Percentiles rank a stretch among this genome's conserved stretches.
Conservation (phyloP, 202 grass and related monocot genomes). For the Zoysia matrella region DNA sequence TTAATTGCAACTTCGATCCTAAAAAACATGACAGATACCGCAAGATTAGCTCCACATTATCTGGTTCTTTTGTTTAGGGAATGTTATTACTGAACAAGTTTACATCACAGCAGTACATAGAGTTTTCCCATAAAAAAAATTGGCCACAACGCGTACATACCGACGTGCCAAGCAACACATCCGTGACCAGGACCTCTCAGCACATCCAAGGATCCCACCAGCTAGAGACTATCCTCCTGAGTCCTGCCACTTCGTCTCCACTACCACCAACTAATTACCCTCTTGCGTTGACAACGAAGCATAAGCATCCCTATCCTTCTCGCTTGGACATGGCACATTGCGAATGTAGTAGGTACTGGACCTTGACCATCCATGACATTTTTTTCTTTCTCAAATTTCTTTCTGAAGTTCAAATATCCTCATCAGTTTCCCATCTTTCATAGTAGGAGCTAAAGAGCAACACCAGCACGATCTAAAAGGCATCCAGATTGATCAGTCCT, state of each 20-base stretch:
- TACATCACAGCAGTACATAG: not conserved
- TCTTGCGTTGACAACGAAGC: conserved; percentile 4
- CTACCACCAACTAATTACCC: conserved; percentile 35
- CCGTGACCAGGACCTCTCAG: not conserved
- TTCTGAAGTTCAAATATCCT: not conserved
- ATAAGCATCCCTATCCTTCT: conserved; percentile 5
- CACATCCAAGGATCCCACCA: not conserved
- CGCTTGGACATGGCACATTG: not conserved
- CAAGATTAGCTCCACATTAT: too few species aligned
- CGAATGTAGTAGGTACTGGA: not conserved
- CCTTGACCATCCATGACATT: conserved; percentile 23
- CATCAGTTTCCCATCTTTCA: not conserved
- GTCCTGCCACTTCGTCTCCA: conserved; percentile 38
- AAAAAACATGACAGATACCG: too few species aligned
- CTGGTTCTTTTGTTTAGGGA: too few species aligned
- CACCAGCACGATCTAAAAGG: not conserved
- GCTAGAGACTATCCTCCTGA: not conserved
- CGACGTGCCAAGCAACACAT: conserved; percentile 41
- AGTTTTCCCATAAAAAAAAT: not conserved
- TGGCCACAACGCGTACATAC: not conserved
- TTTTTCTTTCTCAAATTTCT: not conserved
- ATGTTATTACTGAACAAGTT: not conserved
- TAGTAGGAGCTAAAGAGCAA: not conserved
- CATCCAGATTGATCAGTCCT: conserved; percentile 5
- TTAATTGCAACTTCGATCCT: too few species aligned